phyloP scores from a whole-genome alignment of 306 rosid genomes.

The Sicyos edulis region DNA sequence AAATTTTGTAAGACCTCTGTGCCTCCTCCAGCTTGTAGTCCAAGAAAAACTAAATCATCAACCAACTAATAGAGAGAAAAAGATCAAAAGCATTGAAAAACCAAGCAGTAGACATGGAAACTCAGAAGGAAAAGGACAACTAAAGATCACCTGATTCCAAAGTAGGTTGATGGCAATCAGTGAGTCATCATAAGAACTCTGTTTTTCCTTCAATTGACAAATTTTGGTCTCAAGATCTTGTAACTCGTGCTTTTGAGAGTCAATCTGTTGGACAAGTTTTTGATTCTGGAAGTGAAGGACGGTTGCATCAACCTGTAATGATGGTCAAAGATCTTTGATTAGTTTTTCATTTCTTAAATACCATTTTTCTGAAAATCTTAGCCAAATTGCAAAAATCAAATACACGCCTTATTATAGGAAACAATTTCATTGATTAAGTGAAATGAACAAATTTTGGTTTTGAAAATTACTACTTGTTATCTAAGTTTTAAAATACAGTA shows the following conservation, averaged over 20 bases:
- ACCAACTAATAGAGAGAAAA: slow-evolving; percentile 50
- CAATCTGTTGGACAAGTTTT: slow-evolving; percentile 71
- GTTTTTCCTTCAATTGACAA: slow-evolving; percentile 43
- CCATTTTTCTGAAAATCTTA: not conserved
- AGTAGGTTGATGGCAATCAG: slow-evolving; percentile 58
- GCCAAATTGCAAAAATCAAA: not conserved
- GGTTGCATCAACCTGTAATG: slow-evolving; percentile 67
- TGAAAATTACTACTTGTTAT: not conserved
- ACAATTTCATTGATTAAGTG: no score
- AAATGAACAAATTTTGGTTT: not conserved
- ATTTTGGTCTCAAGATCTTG: slow-evolving; percentile 57
- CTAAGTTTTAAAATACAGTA: not conserved
- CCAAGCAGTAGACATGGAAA: slow-evolving; percentile 12
- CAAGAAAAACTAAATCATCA: slow-evolving; percentile 76
- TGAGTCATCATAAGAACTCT: slow-evolving; percentile 60
- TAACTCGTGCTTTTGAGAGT: slow-evolving; percentile 60
- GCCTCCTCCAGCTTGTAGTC: slow-evolving; percentile 62
- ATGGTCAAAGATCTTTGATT: not conserved
- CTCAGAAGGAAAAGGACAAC: slow-evolving; percentile 15
- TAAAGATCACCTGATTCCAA: slow-evolving; percentile 68
- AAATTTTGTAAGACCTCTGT: slow-evolving; percentile 41
- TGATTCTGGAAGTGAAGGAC: slow-evolving; percentile 78
- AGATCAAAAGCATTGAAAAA: slow-evolving; percentile 20
- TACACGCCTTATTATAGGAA: no score
- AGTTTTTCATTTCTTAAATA: not conserved